phyloP scores from a whole-genome alignment of 2,329 filamentous ascomycete species.

The Aureobasidium pullulans region DNA sequence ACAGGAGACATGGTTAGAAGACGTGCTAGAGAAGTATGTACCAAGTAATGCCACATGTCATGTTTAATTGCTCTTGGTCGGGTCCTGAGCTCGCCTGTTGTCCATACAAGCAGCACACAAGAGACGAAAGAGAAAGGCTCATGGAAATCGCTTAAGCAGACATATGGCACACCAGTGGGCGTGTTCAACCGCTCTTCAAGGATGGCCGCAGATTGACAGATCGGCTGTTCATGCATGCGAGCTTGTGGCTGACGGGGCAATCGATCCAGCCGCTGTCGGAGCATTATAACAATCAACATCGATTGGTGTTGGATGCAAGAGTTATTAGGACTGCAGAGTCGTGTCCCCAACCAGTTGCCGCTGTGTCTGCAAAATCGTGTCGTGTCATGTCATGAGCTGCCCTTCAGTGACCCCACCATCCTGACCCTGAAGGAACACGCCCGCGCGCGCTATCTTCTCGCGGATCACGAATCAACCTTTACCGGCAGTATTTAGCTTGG shows the following conservation, averaged over 20 bases:
- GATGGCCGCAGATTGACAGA: slow-evolving; percentile 2
- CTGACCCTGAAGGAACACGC: neutral
- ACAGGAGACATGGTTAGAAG: neutral
- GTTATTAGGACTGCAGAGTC: neutral
- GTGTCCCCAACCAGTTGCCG: neutral
- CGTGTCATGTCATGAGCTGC: slow-evolving; percentile 3
- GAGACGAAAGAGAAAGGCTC: no score
- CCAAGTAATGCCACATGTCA: neutral
- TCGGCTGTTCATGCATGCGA: neutral
- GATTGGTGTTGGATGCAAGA: neutral
- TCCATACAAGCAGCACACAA: neutral
- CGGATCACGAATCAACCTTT: slow-evolving; percentile 10
- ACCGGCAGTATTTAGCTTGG: slow-evolving; percentile 7
- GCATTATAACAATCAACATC: neutral
- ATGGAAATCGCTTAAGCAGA: neutral
- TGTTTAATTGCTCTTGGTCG: neutral
- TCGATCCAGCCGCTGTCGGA: neutral
- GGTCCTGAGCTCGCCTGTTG: neutral
- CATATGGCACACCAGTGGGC: neutral
- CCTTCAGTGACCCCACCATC: slow-evolving; percentile 5
- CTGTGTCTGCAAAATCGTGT: neutral
- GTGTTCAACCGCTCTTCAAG: neutral
- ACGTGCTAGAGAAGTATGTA: slow-evolving; percentile 1
- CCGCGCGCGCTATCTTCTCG: slow-evolving; percentile 4
- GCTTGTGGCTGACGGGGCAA: neutral